Evolutionary conservation across 495 filamentous ascomycete genomes (phyloP).

Genomic region (Hypoxylon cercidicola): DNA sequence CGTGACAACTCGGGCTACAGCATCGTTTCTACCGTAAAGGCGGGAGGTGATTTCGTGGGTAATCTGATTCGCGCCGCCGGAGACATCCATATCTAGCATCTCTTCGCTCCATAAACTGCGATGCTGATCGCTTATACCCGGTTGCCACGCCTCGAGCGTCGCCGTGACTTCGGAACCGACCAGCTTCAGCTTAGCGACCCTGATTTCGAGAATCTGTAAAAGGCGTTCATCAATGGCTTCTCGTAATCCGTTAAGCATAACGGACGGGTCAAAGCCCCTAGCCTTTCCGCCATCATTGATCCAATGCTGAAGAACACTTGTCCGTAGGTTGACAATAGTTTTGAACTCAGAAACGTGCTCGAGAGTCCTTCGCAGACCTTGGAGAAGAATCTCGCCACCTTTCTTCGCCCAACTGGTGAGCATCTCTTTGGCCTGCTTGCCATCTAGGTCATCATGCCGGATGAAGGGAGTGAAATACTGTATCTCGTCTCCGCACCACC

Average conservation of each 20-base stretch:
- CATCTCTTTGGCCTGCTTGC: conserved; percentile 68
- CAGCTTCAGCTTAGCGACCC: conserved; percentile 65
- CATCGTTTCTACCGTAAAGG: conserved; percentile 72
- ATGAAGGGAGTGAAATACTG: conserved; percentile 90
- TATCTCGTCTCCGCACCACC: conserved; percentile 87
- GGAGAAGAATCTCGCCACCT: conserved; percentile 71
- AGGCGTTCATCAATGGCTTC: conserved; percentile 73
- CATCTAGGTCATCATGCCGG: conserved; percentile 80
- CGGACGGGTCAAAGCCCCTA: conserved; percentile 65
- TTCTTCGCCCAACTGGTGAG: conserved; percentile 78
- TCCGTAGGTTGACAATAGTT: conserved; percentile 73
- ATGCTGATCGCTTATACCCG: conserved; percentile 56
- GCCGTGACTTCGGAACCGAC: conserved; percentile 68
- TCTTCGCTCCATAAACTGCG: conserved; percentile 70
- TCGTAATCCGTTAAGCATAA: conserved; percentile 74
- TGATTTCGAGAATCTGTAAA: conserved; percentile 64
- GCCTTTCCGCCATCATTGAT: conserved; percentile 65
- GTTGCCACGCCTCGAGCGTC: conserved; percentile 63
- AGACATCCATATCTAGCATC: conserved; percentile 57
- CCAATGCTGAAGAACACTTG: conserved; percentile 78
- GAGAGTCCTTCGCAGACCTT: conserved; percentile 67
- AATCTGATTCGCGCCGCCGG: conserved; percentile 55
- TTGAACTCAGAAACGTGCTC: conserved; percentile 68
- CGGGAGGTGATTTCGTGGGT: conserved; percentile 57
- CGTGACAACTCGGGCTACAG: conserved; percentile 66